phyloP scores from a whole-genome alignment of 805 yeast species.

The Nakazawaea siamensis region DNA sequence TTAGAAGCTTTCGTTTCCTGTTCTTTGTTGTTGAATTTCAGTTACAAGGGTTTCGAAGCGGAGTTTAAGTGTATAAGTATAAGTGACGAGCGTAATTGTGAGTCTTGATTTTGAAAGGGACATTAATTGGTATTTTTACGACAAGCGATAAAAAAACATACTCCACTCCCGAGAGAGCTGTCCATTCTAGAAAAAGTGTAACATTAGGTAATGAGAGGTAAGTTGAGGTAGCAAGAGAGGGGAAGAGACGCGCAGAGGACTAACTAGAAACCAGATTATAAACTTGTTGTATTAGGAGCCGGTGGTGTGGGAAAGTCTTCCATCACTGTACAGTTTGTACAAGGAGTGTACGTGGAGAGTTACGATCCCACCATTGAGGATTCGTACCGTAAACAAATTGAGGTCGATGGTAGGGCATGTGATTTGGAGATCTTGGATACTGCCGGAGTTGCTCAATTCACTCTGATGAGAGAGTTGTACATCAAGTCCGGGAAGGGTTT shows the following conservation, averaged over 20 bases:
- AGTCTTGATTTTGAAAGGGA: too few species aligned
- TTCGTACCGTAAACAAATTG: conserved; percentile 82
- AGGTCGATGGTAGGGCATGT: conserved; percentile 81
- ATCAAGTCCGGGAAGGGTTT: conserved; percentile 82
- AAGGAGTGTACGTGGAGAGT: conserved; percentile 80
- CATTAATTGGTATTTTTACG: too few species aligned
- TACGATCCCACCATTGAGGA: conserved; percentile 98
- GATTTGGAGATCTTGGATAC: conserved; percentile 71
- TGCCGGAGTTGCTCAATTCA: conserved; percentile 77
- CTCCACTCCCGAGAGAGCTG: too few species aligned
- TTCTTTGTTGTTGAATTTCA: too few species aligned
- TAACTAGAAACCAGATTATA: conserved; percentile 52
- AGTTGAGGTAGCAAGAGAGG: not conserved
- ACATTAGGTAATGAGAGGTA: conserved; percentile 9
- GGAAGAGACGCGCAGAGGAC: not conserved
- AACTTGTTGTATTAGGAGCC: conserved; percentile 87
- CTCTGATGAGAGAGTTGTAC: conserved; percentile 88
- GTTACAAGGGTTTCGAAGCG: too few species aligned
- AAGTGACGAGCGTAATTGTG: too few species aligned
- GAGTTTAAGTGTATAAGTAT: too few species aligned
- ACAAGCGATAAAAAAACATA: too few species aligned
- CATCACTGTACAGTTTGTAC: conserved; percentile 85
- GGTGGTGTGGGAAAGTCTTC: conserved; percentile 98
- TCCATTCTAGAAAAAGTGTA: too few species aligned
- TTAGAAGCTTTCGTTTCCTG: too few species aligned